Conservation (phyloP, 23 red algal species). For the Chondrus crispus region DNA sequence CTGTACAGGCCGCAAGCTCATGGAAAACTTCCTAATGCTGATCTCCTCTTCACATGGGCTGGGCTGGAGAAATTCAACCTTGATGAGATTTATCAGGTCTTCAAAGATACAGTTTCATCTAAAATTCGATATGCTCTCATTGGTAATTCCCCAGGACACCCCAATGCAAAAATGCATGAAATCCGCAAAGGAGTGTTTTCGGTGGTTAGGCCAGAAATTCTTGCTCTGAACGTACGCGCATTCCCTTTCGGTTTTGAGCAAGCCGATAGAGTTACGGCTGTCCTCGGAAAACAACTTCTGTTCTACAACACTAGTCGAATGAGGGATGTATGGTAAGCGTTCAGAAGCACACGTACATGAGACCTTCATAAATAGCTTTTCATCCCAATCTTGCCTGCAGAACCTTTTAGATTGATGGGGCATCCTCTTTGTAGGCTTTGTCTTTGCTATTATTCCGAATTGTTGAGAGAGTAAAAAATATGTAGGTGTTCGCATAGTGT, state of each 20-base stretch:
- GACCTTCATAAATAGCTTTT: too few species aligned
- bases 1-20: conserved; percentile 9
- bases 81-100: conserved; percentile 7
- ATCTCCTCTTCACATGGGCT: conserved; percentile 32
- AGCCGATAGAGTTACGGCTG: conserved; percentile 11
- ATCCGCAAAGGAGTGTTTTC: conserved; percentile 17
- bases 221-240: conserved; percentile 16
- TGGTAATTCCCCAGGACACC: conserved; percentile 4
- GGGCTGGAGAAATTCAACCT: conserved; percentile 24
- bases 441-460: too few species aligned
- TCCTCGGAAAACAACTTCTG: conserved; percentile 14
- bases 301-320: conserved; percentile 29
- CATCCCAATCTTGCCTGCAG: too few species aligned
- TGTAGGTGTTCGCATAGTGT: too few species aligned
- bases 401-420: too few species aligned
- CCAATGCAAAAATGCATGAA: conserved; percentile 37
- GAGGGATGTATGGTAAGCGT: conserved; percentile 24
- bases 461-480: too few species aligned
- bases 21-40: conserved; percentile 21
- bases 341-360: too few species aligned
- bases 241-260: conserved; percentile 39
- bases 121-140: conserved; percentile 14
- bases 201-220: background rate
- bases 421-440: too few species aligned
- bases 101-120: background rate